phyloP scores from a whole-genome alignment of 371 early-diverging fungal species.

The Mortierella sp. region DNA sequence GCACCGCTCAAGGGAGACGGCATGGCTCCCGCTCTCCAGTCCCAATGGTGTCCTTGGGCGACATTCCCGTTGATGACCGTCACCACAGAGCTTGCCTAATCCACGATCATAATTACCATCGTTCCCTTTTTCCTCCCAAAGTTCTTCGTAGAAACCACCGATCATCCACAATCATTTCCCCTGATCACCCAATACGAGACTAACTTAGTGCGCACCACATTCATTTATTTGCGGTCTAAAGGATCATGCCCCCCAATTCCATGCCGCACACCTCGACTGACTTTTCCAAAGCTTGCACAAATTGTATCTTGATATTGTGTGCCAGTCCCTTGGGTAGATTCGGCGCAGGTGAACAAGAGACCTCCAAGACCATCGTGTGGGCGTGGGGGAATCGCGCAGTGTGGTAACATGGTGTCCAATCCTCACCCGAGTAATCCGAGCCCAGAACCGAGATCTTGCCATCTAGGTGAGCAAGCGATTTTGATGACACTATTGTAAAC shows the following conservation, averaged over 20 bases:
- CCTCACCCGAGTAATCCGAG: slow-evolving; percentile 16
- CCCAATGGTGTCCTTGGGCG: no score
- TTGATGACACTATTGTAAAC: slow-evolving; percentile 24
- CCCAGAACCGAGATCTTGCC: slow-evolving; percentile 26
- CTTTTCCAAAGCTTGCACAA: slow-evolving; percentile 34
- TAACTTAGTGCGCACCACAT: no score
- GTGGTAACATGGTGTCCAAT: slow-evolving; percentile 35
- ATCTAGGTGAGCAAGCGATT: slow-evolving; percentile 17
- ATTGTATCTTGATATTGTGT: slow-evolving; percentile 41
- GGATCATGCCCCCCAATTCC: slow-evolving; percentile 44
- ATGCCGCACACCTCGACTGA: slow-evolving; percentile 46
- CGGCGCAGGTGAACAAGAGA: slow-evolving; percentile 24
- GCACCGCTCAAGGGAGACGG: no score
- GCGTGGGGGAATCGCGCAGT: slow-evolving; percentile 27
- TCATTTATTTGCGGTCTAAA: slow-evolving; percentile 21
- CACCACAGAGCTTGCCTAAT: no score
- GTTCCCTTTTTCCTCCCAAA: no score
- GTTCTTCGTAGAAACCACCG: no score
- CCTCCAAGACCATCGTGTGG: slow-evolving; percentile 40
- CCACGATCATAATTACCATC: no score
- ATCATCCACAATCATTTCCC: no score
- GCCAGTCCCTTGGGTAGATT: slow-evolving; percentile 13
- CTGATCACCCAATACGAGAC: no score
- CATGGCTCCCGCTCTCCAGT: no score
- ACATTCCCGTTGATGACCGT: no score